Base-by-base conservation (phyloP, 768 basidiomycete genomes). In the Hygrocybe punicea region DNA sequence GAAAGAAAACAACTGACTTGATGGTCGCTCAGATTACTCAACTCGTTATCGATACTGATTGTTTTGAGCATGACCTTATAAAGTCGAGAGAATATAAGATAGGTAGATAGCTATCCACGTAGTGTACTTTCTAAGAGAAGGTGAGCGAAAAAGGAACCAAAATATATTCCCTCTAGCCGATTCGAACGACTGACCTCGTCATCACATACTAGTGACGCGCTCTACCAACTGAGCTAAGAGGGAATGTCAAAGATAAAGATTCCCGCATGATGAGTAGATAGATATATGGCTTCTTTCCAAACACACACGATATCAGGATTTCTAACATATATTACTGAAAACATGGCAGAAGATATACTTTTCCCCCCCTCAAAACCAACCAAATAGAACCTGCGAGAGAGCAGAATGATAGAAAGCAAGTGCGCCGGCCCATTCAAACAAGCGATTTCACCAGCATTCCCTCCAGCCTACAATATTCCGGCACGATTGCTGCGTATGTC, bases 401-500 rank as follows among this genome's bases (percentile, higher is more conserved):
- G 21, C 14, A 45, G 44, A 8, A 11, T 19, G 14, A 19, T 19
- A 7, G 17, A 23, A 47, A 47, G 11, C 7, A 23, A 23, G 23
- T 17, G 23, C 21, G 17, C 11, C 8, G 17, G 14, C 21, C 21
- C n/a, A 19, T 13, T 74, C 63, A 80, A 19, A 81, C 77, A 47
- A 80, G 79, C 23, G 75, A 78, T 65, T 90, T 91, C 62, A 86
- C 80, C 51, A 92, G 70, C 81, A 93, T 86, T 10, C 83, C 80
- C 72, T 93, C 91, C 61, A 93, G 71, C 40, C 91, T 76, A 73
- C 82, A 84, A 69, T 84, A 93, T 72, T 93, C 91, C 24, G 89
- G 87, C 16, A 93, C 86, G 67, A 92, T 87, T 35, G 89, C 83
- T 17, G 90, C 89, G 67, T 93, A 93, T 0, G 86, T 82, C 83